Conservation (phyloP, 345 rosid species). For the Arabidopsis arenosa region DNA sequence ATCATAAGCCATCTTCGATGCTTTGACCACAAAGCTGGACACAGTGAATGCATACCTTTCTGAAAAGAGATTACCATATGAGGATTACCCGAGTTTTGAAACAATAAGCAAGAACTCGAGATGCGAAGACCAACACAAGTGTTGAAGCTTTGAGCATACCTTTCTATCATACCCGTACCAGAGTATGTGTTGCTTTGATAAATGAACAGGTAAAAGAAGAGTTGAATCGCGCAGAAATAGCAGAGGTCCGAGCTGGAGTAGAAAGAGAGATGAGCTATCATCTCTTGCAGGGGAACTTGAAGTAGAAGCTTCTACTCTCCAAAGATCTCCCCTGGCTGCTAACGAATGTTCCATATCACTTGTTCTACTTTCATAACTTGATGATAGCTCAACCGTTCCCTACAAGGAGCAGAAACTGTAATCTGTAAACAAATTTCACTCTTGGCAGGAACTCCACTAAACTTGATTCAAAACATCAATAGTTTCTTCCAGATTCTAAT, state of each 20-base stretch:
- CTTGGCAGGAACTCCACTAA: conserved; percentile 3
- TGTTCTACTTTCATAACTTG: conserved; percentile 81
- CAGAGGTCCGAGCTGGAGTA: conserved; percentile 91
- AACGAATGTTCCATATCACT: conserved; percentile 72
- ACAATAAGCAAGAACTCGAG: neutral
- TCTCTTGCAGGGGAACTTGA: conserved; percentile 65
- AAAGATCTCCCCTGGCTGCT: conserved; percentile 93
- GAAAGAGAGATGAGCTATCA: conserved; percentile 83
- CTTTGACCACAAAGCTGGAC: conserved; percentile 98
- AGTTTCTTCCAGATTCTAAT: neutral
- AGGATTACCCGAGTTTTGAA: conserved; percentile 13
- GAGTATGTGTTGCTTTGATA: conserved; percentile 95
- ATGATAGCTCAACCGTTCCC: conserved; percentile 77
- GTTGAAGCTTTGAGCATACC: conserved; percentile 53
- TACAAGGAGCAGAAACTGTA: conserved; percentile 39
- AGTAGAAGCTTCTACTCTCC: conserved; percentile 90
- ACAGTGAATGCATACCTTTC: conserved; percentile 96
- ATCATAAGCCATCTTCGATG: conserved; percentile 96
- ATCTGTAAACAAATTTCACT: conserved; percentile 19
- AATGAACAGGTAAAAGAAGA: conserved; percentile 87
- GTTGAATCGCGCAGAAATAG: conserved; percentile 90
- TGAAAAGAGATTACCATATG: conserved; percentile 43
- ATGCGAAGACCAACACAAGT: conserved; percentile 10
- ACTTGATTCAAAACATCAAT: neutral
- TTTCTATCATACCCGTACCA: conserved; percentile 98